Evolutionary conservation across 1,284 basidiomycete species (phyloP).

Genomic region (Tilletia caries): DNA sequence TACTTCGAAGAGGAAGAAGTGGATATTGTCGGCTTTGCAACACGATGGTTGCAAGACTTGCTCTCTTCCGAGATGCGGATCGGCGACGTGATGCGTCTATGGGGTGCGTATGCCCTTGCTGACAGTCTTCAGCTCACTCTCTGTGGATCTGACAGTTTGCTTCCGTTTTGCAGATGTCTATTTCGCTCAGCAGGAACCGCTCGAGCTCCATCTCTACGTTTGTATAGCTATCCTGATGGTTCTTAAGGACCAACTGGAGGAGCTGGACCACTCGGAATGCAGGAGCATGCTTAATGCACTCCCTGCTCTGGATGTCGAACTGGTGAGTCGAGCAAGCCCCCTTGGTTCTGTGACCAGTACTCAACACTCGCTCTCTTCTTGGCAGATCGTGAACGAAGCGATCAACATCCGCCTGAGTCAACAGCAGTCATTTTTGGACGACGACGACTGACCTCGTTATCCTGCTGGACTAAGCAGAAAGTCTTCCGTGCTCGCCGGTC

Average conservation of each 20-base stretch:
- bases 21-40: conserved; percentile 48
- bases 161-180: conserved; percentile 40
- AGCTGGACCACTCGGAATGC: conserved; percentile 51
- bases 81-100: conserved; percentile 49
- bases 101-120: conserved; percentile 32
- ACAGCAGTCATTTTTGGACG: conserved; percentile 28
- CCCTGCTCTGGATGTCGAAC: conserved; percentile 49
- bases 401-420: conserved; percentile 48
- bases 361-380: not conserved
- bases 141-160: no score
- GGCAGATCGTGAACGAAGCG: conserved; percentile 49
- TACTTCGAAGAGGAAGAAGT: conserved; percentile 55
- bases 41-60: conserved; percentile 50
- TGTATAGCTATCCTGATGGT: conserved; percentile 54
- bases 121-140: not conserved
- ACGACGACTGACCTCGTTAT: not conserved
- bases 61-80: conserved; percentile 50
- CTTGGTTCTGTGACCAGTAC: no score
- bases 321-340: conserved; percentile 30
- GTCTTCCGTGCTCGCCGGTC: no score
- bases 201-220: conserved; percentile 53
- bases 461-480: no score
- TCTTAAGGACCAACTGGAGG: conserved; percentile 53
- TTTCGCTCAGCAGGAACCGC: conserved; percentile 47
- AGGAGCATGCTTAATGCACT: conserved; percentile 51